Conservation (phyloP, 495 filamentous ascomycete genomes). For the Tuber microsphaerosporum region DNA sequence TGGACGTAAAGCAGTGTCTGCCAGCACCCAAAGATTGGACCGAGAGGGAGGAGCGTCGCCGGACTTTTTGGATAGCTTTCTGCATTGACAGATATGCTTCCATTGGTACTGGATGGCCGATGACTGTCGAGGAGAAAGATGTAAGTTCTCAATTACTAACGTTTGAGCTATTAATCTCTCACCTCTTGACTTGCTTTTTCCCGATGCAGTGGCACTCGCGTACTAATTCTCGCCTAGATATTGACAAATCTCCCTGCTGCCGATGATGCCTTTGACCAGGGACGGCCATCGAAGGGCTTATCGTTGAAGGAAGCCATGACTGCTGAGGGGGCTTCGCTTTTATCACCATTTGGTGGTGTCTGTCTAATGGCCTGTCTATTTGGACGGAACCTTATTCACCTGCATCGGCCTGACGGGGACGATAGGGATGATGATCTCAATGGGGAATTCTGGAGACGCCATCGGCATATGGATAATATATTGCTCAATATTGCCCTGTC, state of each 20-base stretch:
- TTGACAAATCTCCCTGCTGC: constrained; percentile 74
- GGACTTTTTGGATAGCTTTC: constrained; percentile 93
- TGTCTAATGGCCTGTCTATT: constrained; percentile 80
- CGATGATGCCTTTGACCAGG: constrained; percentile 80
- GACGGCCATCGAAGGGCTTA: constrained; percentile 62
- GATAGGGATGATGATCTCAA: constrained; percentile 83
- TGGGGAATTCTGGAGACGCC: constrained; percentile 93
- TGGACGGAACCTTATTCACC: constrained; percentile 86
- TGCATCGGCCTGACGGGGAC: constrained; percentile 79
- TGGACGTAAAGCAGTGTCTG: constrained; percentile 89
- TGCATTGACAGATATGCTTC: constrained; percentile 86
- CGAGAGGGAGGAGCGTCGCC: constrained; percentile 79
- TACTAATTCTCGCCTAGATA: constrained; percentile 49
- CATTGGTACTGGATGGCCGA: constrained; percentile 95
- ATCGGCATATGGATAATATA: constrained; percentile 81
- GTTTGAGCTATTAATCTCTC: constrained; percentile 4
- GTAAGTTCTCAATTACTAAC: constrained; percentile 45
- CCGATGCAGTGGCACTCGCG: neutral
- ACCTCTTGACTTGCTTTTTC: constrained; percentile 8
- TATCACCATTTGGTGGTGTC: constrained; percentile 75
- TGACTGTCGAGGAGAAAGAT: constrained; percentile 87
- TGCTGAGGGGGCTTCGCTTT: constrained; percentile 59
- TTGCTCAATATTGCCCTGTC: constrained; percentile 77
- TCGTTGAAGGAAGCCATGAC: constrained; percentile 64
- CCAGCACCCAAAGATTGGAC: constrained; percentile 84